These are phyloP conservation scores for Mrakiaceae sp. DNA, from an alignment of 1,284 basidiomycete species.

Conservation along the genomic window DNA sequence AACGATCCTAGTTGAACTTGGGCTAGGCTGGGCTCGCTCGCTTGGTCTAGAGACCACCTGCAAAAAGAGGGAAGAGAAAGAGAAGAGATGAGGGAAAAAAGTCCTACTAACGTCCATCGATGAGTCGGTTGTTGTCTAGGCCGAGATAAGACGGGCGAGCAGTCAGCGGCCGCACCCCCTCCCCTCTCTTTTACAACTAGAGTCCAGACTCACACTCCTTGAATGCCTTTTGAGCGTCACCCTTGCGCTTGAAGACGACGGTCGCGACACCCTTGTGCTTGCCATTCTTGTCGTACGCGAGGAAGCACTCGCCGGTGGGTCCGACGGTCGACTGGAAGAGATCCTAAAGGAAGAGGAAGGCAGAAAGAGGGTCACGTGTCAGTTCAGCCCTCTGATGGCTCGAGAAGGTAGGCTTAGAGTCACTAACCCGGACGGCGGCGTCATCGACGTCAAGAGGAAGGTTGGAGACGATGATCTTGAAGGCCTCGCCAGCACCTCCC, in stretches of 20 bases:
- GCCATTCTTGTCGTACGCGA: constrained; percentile 75
- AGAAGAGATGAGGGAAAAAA: constrained; percentile 33
- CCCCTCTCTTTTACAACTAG: background rate
- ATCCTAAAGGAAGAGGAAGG: constrained; percentile 48
- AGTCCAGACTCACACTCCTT: constrained; percentile 46
- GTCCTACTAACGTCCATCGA: constrained; percentile 97
- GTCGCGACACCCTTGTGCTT: constrained; percentile 82
- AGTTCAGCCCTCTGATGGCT: background rate
- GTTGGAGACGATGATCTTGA: constrained; percentile 95
- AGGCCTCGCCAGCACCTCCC: constrained; percentile 37
- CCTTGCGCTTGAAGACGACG: constrained; percentile 73
- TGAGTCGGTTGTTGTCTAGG: constrained; percentile 84
- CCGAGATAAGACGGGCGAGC: constrained; percentile 6
- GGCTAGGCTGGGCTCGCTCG: too few relatives aligned
- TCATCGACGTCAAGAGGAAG: constrained; percentile 93
- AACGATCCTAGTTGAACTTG: too few relatives aligned
- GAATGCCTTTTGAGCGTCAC: constrained; percentile 85
- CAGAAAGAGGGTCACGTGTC: background rate
- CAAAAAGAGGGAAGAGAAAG: constrained; percentile 24
- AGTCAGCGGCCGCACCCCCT: background rate
- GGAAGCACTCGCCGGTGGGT: constrained; percentile 65
- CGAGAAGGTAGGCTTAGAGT: constrained; percentile 14
- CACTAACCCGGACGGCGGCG: constrained; percentile 68
- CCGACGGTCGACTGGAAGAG: constrained; percentile 87
- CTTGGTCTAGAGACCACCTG: constrained; percentile 2